Conservation (phyloP, 164 flowering plant species). For the Liriodendron chinense region DNA sequence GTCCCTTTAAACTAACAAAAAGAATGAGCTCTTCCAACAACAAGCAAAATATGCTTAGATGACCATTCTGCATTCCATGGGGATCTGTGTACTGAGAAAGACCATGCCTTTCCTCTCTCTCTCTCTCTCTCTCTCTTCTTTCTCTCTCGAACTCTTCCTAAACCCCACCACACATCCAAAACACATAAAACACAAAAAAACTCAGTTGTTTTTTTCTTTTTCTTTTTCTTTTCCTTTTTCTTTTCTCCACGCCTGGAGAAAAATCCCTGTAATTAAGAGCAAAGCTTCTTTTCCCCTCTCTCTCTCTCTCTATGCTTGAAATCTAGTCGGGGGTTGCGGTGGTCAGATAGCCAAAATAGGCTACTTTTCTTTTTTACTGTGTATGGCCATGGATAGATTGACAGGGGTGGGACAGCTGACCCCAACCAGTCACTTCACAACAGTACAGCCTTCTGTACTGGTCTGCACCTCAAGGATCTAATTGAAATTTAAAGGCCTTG, state of each 20-base stretch:
- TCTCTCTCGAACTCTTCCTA: not conserved
- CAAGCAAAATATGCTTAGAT: conserved; percentile 36
- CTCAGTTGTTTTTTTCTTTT: conserved; percentile 5
- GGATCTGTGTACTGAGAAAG: conserved; percentile 79
- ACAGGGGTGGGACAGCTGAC: conserved; percentile 42
- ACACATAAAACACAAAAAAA: conserved; percentile 3
- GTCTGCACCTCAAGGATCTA: conserved; percentile 26
- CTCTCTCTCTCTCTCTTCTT: not conserved
- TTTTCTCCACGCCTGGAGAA: not conserved
- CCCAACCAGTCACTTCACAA: conserved; percentile 64
- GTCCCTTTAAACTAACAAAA: conserved; percentile 64
- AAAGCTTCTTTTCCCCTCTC: not conserved
- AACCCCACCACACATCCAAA: not conserved
- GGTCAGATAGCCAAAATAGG: conserved; percentile 20
- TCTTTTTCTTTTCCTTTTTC: not conserved
- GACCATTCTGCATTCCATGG: conserved; percentile 47
- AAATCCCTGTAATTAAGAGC: not conserved
- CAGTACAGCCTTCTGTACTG: conserved; percentile 38
- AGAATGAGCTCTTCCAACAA: conserved; percentile 47
- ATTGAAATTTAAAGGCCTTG: conserved; percentile 8
- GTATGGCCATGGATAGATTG: conserved; percentile 40
- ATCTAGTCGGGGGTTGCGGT: conserved; percentile 13
- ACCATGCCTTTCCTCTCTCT: conserved; percentile 24
- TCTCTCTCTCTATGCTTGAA: not conserved
- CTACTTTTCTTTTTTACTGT: conserved; percentile 29